Evolutionary conservation across 805 yeast genomes (phyloP).

Genomic region (Myxozyma udenii): DNA sequence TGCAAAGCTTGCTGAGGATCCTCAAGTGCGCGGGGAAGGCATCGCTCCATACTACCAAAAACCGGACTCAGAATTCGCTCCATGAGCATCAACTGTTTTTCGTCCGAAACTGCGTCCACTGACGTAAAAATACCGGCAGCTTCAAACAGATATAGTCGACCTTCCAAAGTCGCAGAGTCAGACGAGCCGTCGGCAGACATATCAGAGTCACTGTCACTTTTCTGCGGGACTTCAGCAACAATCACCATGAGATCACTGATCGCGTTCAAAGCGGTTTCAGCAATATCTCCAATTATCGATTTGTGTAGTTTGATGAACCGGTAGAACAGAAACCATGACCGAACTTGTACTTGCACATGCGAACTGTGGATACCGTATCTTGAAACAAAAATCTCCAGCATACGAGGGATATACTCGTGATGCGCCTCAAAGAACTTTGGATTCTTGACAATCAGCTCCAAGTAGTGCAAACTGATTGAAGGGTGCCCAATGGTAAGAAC

Average conservation of each 20-base stretch:
- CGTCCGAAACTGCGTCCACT: constrained; percentile 42
- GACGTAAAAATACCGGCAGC: constrained; percentile 75
- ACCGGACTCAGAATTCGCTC: constrained; percentile 73
- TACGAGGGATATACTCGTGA: constrained; percentile 51
- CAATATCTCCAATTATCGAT: constrained; percentile 54
- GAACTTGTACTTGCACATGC: constrained; percentile 67
- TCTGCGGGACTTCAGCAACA: constrained; percentile 50
- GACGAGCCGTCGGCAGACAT: constrained; percentile 52
- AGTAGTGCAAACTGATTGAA: constrained; percentile 73
- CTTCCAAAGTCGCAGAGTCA: constrained; percentile 59
- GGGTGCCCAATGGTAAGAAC: constrained; percentile 63
- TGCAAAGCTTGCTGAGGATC: constrained; percentile 56
- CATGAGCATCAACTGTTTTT: constrained; percentile 41
- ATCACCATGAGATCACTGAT: constrained; percentile 59
- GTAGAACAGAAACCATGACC: constrained; percentile 88
- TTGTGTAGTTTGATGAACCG: constrained; percentile 76
- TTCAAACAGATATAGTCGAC: constrained; percentile 81
- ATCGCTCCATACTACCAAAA: constrained; percentile 64
- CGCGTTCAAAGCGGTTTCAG: constrained; percentile 58
- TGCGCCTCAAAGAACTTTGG: constrained; percentile 54
- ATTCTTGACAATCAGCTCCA: constrained; percentile 82
- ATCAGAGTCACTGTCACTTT: constrained; percentile 40
- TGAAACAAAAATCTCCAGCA: constrained; percentile 74
- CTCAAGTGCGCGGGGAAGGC: constrained; percentile 47
- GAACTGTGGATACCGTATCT: constrained; percentile 77